Evolutionary conservation across 345 rosid species (phyloP).

Genomic region (Hibiscus mutabilis): DNA sequence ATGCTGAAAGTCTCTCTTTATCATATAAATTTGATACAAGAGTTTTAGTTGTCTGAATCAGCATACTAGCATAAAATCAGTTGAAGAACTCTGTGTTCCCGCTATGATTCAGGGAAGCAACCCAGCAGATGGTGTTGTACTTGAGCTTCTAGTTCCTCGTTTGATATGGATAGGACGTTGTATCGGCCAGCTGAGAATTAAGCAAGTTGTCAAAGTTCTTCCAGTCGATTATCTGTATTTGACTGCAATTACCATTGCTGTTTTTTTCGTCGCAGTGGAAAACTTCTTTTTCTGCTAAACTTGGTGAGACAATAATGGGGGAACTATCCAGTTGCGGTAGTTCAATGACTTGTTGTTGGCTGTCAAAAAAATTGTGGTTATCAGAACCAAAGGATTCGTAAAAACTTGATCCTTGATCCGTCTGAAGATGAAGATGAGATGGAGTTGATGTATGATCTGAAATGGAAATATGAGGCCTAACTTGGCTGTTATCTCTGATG

Average conservation of each 20-base stretch:
- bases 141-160: constrained; percentile 28
- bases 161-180: not conserved
- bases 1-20: constrained; percentile 5
- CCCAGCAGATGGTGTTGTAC: constrained; percentile 42
- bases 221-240: constrained; percentile 44
- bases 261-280: constrained; percentile 38
- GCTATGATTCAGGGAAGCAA: constrained; percentile 58
- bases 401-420: constrained; percentile 15
- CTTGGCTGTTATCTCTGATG: constrained; percentile 19
- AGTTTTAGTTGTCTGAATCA: not conserved
- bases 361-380: constrained; percentile 23
- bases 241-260: not conserved
- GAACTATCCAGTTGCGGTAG: constrained; percentile 75
- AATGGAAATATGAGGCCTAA: constrained; percentile 17
- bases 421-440: constrained; percentile 5
- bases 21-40: not conserved
- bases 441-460: not conserved
- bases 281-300: constrained; percentile 24
- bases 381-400: constrained; percentile 19
- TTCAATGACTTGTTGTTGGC: constrained; percentile 27
- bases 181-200: constrained; percentile 28
- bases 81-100: not conserved
- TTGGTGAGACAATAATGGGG: constrained; percentile 31
- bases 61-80: not conserved
- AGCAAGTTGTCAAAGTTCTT: constrained; percentile 52